Percentiles rank a stretch among this genome's conserved stretches.
These are phyloP conservation scores for Porodaedalea pini DNA, from an alignment of 1,284 basidiomycete species.

Conservation along the genomic window DNA sequence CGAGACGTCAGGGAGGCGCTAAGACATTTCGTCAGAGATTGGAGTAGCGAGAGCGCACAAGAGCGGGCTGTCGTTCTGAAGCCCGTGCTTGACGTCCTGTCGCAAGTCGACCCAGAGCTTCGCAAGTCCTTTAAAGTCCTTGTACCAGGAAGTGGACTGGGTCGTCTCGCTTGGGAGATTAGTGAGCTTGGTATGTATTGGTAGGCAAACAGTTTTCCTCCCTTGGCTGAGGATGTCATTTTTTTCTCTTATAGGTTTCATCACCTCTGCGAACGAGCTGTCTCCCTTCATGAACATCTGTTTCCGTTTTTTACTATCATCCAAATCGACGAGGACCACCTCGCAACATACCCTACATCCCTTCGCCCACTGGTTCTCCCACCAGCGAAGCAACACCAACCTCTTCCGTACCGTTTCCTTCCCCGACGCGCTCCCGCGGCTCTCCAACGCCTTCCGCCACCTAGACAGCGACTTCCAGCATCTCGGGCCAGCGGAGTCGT, in stretches of 20 bases:
- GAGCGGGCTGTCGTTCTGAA: conserved; percentile 53
- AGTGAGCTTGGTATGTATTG: conserved; percentile 47
- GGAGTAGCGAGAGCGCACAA: conserved; percentile 50
- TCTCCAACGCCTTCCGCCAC: conserved; percentile 37
- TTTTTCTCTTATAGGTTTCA: conserved; percentile 38
- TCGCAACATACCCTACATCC: conserved; percentile 54
- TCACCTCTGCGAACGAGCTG: conserved; percentile 55
- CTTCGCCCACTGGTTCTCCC: conserved; percentile 65
- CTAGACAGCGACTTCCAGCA: conserved; percentile 53
- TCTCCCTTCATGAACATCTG: conserved; percentile 64
- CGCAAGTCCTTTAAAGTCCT: conserved; percentile 43
- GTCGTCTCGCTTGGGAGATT: conserved; percentile 64
- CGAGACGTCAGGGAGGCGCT: conserved; percentile 51
- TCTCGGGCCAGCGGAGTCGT: conserved; percentile 32
- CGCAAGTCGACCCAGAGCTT: conserved; percentile 24
- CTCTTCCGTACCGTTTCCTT: conserved; percentile 51
- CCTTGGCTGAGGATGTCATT: neutral
- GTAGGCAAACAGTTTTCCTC: neutral
- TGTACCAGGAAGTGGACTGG: conserved; percentile 61
- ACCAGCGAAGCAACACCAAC: conserved; percentile 49
- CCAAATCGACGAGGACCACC: conserved; percentile 35
- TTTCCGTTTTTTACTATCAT: conserved; percentile 52
- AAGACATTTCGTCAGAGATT: conserved; percentile 66
- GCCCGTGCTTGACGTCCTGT: conserved; percentile 50
- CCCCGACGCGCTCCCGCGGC: conserved; percentile 56